Evolutionary conservation across 1,284 basidiomycete genomes (phyloP).

Genomic region (Bondarzewia mesenterica): DNA sequence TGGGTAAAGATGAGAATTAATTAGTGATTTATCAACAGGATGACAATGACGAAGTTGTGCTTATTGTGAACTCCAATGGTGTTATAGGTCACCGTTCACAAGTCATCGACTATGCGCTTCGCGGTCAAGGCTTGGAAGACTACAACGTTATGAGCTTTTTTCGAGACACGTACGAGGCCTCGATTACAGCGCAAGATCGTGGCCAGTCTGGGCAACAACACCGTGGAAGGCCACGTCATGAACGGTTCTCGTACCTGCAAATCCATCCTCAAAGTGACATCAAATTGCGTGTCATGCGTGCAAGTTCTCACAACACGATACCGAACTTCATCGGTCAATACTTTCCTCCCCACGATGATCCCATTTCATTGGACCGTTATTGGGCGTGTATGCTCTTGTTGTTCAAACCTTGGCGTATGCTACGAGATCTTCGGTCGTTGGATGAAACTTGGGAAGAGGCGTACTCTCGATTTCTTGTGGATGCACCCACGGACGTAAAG

Average conservation of each 20-base stretch:
- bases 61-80: too few relatives aligned
- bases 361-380: constrained; percentile 21
- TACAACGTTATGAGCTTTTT: too few relatives aligned
- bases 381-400: constrained; percentile 29
- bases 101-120: too few relatives aligned
- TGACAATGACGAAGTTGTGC: background rate
- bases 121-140: too few relatives aligned
- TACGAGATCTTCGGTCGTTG: constrained; percentile 20
- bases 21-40: too few relatives aligned
- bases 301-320: constrained; percentile 21
- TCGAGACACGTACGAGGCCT: too few relatives aligned
- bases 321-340: constrained; percentile 25
- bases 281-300: constrained; percentile 16
- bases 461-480: constrained; percentile 14
- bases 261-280: background rate
- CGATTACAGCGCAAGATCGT: too few relatives aligned
- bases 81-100: too few relatives aligned
- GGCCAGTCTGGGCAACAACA: too few relatives aligned
- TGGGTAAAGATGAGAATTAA: too few relatives aligned
- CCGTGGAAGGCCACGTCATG: too few relatives aligned
- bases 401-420: constrained; percentile 29
- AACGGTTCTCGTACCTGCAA: background rate
- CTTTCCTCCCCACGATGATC: constrained; percentile 21
- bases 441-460: constrained; percentile 18
- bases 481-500: background rate